A percentile compares a stretch with the other conserved stretches of the same genome.
These are phyloP conservation scores for Phoma sp. DNA, from an alignment of 2,329 filamentous ascomycete species.

Conservation along the genomic window DNA sequence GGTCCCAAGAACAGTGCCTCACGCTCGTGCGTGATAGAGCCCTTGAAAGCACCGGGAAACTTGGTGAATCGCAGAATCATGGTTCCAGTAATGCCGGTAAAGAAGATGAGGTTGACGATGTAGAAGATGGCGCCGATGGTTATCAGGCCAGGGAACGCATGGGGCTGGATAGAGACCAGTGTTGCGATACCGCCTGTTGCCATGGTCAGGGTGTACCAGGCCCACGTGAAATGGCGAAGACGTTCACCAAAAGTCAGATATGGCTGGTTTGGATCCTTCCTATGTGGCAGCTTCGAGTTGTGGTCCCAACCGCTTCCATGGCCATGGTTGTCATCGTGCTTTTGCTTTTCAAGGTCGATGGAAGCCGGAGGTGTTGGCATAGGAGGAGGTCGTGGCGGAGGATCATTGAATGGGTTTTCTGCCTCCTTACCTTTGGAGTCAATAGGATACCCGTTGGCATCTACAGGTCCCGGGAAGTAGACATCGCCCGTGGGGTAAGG, in stretches of 20 bases:
- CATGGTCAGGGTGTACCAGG: conserved; percentile 59
- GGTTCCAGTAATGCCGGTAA: conserved; percentile 42
- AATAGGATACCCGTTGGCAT: conserved; percentile 36
- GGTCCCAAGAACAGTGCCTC: conserved; percentile 60
- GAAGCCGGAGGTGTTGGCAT: conserved; percentile 27
- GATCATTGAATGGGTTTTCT: conserved; percentile 29
- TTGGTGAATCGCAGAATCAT: conserved; percentile 56
- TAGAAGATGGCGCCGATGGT: conserved; percentile 61
- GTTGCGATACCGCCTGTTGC: conserved; percentile 57
- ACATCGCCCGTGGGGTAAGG: conserved; percentile 28
- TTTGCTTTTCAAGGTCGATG: conserved; percentile 42
- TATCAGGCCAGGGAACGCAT: conserved; percentile 57
- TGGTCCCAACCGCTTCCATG: conserved; percentile 33
- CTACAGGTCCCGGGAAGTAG: conserved; percentile 32
- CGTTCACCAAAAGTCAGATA: conserved; percentile 37
- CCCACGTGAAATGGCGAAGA: conserved; percentile 56
- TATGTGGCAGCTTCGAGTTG: conserved; percentile 37
- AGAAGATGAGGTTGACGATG: conserved; percentile 59
- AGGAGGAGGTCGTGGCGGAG: conserved; percentile 17
- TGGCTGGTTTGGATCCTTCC: conserved; percentile 44
- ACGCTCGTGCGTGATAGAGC: conserved; percentile 58
- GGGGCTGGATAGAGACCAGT: conserved; percentile 53
- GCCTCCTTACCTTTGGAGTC: conserved; percentile 34
- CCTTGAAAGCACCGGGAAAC: conserved; percentile 54
- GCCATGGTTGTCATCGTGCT: conserved; percentile 28